phyloP scores from a whole-genome alignment of 805 yeast species.

The Clavispora carvajalis region DNA sequence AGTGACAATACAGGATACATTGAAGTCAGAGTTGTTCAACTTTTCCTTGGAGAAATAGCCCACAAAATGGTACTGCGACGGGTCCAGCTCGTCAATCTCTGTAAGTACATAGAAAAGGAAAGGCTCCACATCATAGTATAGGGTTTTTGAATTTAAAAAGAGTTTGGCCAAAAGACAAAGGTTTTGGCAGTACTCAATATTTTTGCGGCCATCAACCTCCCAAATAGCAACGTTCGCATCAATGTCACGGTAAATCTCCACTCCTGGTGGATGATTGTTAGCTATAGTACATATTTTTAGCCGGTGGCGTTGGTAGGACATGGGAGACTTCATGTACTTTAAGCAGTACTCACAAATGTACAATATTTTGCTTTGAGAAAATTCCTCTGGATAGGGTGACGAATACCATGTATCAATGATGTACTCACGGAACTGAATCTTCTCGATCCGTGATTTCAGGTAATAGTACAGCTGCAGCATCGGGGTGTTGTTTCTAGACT shows the following conservation, averaged over 20 bases:
- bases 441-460: conserved; percentile 42
- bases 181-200: conserved; percentile 80
- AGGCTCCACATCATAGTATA: conserved; percentile 94
- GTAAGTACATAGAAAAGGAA: conserved; percentile 84
- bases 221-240: conserved; percentile 28
- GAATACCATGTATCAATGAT: conserved; percentile 90
- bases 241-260: conserved; percentile 36
- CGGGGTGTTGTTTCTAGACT: conserved; percentile 8
- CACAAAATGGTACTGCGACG: conserved; percentile 62
- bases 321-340: conserved; percentile 69
- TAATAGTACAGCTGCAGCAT: conserved; percentile 16
- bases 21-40: conserved; percentile 67
- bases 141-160: conserved; percentile 84
- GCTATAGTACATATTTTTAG: conserved; percentile 58
- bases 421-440: conserved; percentile 63
- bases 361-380: conserved; percentile 54
- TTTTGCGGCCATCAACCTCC: conserved; percentile 76
- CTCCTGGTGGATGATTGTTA: conserved; percentile 59
- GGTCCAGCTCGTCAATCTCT: conserved; percentile 47
- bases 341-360: conserved; percentile 82
- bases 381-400: conserved; percentile 90
- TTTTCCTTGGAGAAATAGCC: conserved; percentile 94
- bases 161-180: conserved; percentile 84
- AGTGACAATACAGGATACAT: conserved; percentile 86
- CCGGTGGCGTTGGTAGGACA: conserved; percentile 62